Conservation (phyloP, 768 basidiomycete genomes). For the Suillus alpinus region DNA sequence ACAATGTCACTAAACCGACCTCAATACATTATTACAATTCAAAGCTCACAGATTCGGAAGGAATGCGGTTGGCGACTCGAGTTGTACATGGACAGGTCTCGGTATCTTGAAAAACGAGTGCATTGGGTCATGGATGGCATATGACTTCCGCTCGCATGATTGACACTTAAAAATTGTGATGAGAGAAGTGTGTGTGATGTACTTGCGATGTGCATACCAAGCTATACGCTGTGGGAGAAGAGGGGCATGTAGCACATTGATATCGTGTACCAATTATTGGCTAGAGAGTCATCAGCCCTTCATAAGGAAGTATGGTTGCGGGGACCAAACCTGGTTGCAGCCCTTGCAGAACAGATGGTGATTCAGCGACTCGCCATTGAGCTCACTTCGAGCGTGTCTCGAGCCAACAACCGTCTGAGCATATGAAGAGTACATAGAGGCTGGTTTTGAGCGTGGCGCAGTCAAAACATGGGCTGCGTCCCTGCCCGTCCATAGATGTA, state of each 20-base stretch:
- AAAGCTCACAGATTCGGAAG: slow-evolving; percentile 62
- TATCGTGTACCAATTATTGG: slow-evolving; percentile 76
- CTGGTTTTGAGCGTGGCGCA: slow-evolving; percentile 46
- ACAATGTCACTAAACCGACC: slow-evolving; percentile 10
- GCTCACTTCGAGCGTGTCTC: slow-evolving; percentile 32
- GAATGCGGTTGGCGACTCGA: slow-evolving; percentile 55
- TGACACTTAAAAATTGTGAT: slow-evolving; percentile 56
- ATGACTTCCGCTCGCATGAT: slow-evolving; percentile 75
- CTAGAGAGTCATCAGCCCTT: slow-evolving; percentile 33
- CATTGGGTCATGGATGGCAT: slow-evolving; percentile 75
- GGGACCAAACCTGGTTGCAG: slow-evolving; percentile 53
- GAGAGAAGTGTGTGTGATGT: background rate
- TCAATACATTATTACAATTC: background rate
- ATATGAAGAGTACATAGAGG: slow-evolving; percentile 61
- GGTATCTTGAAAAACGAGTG: slow-evolving; percentile 89
- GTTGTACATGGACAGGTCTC: slow-evolving; percentile 66
- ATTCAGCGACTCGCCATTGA: slow-evolving; percentile 37
- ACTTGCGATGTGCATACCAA: slow-evolving; percentile 45
- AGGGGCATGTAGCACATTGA: slow-evolving; percentile 89
- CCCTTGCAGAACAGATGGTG: slow-evolving; percentile 62
- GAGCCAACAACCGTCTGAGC: slow-evolving; percentile 66
- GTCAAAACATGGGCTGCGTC: slow-evolving; percentile 65
- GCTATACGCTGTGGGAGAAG: slow-evolving; percentile 65
- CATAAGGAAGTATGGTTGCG: background rate
- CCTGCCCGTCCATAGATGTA: slow-evolving; percentile 71